Evolutionary conservation across 805 yeast species (phyloP), one percentile per base, ranked within the genome.

Genomic region (Teunomyces funiuensis): DNA sequence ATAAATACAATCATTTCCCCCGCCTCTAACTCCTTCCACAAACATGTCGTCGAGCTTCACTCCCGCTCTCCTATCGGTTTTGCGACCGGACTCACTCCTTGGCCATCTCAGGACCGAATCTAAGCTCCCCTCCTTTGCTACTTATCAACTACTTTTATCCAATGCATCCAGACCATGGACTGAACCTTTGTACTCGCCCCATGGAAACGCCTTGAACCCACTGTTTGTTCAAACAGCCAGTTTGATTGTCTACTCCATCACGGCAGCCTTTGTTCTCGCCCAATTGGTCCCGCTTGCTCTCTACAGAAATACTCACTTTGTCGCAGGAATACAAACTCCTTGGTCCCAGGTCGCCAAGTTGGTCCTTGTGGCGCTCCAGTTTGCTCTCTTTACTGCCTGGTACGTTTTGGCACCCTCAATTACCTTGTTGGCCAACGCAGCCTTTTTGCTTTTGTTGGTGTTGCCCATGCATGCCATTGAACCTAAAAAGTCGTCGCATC

Each of bases 391-490:
- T 30, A 44, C 33, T 3, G 40, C 42, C 17, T 45, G 54, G 36
- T 36, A 45, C 19, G 40, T 26, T 4, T 28, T 51, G 20, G 14
- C 39, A 3, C 22, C n/a, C 6, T 20, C 28, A 6, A 16, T 14
- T 19, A 28, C 50, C 10, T 31, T 50, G 16, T 36, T 40, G 15
- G 43, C 34, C 13, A 20, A 36, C n/a, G 19, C 44, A 5, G 28
- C 25, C 20, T 33, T 36, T 6, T 29, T 43, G 7, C 28, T 36
- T 5, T 16, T 41, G 5, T 34, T 50, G 14, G 43, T 57, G 11
- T 33, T 58, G 4, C 64, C 65, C 4, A 39, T 60, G 38, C 62
- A 57, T n/a, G 33, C 39, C 9, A 31, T 49, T 8, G 65, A 60
- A 23, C 50, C 54, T 9, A 55, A 52, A 18, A 49, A 56, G 19